Conservation (phyloP, 371 early-diverging fungal species). For the Neoconidiobolus thromboides region DNA sequence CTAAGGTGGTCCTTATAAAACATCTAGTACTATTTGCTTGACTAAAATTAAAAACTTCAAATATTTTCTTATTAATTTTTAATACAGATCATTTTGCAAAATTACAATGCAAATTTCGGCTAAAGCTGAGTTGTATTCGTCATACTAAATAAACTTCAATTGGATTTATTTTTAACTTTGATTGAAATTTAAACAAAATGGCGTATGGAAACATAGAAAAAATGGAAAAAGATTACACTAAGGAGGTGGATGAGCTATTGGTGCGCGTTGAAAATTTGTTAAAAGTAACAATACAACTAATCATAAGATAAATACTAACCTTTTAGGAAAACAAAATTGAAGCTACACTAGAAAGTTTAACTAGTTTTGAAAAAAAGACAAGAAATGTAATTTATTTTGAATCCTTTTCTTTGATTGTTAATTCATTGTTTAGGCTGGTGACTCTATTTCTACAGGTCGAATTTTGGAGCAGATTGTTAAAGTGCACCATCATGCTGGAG, state of each 20-base stretch:
- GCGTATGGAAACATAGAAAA: slow-evolving; percentile 37
- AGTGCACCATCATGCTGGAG: slow-evolving; percentile 45
- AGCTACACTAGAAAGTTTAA: slow-evolving; percentile 65
- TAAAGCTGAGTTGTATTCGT: no score
- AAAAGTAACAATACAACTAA: slow-evolving; percentile 17
- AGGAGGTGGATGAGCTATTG: slow-evolving; percentile 41
- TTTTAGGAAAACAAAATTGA: slow-evolving; percentile 41
- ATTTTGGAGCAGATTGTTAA: slow-evolving; percentile 63
- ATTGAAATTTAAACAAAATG: neutral
- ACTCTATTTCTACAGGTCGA: slow-evolving; percentile 70
- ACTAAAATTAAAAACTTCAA: no score
- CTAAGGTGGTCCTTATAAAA: no score
- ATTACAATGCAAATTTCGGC: no score
- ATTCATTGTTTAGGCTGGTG: slow-evolving; percentile 36
- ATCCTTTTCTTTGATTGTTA: neutral
- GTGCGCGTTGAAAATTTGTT: slow-evolving; percentile 48
- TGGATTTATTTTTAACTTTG: no score
- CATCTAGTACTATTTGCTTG: no score
- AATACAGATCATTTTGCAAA: no score
- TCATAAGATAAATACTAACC: neutral
- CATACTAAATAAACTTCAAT: no score
- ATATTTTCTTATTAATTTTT: no score
- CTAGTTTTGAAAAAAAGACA: slow-evolving; percentile 73
- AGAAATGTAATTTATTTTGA: slow-evolving; percentile 37
- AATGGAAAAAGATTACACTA: slow-evolving; percentile 72